Evolutionary conservation across 495 filamentous ascomycete genomes (phyloP), one percentile per base, ranked within the genome.

Genomic region (Hypomontagnella submonticulosa): DNA sequence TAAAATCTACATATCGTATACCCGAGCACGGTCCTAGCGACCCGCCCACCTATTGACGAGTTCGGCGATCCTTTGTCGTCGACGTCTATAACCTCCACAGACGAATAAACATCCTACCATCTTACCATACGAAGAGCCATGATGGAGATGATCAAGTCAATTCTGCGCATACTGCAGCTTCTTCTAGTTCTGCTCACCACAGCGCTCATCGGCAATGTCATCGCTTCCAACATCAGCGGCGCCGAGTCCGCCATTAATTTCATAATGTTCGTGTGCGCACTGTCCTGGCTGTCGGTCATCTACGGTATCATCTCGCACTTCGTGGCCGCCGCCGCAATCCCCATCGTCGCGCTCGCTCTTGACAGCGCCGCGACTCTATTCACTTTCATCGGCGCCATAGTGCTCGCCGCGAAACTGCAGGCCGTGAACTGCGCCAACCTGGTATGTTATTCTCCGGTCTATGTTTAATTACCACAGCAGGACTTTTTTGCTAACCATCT

Each of bases 121-220:
- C 23, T 27, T 27, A 27, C 23, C 23, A 27, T 27, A 27, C 23
- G 23, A 27, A 27, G 3, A 2, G 23, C 23, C 70, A 67, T 50
- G 61, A 79, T 81, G 79, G 70, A 77, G 53, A 42, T 76, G 23
- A 69, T 80, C 59, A 73, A 72, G 4, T 64, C 71, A 13, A 32
- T 72, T 58, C 71, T 83, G 63, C 78, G 80, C 64, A 52, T 69
- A 12, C 15, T 74, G 49, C 77, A 82, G 49, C 68, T 83, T 57
- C 63, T 83, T 54, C 76, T 77, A 43, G 67, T 76, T 52, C 48
- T 83, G 34, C 69, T 83, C 63, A 72, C 76, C 12, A 82, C 80
- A 5, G 80, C 73, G 19, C 76, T 83, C 33, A 75, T 83, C 70
- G 80, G 80, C 70, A 83, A 83, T 63, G 75, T 83, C 65, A 79